Evolutionary conservation across 2,329 filamentous ascomycete species (phyloP).

Genomic region (Verticillium tricorpus): DNA sequence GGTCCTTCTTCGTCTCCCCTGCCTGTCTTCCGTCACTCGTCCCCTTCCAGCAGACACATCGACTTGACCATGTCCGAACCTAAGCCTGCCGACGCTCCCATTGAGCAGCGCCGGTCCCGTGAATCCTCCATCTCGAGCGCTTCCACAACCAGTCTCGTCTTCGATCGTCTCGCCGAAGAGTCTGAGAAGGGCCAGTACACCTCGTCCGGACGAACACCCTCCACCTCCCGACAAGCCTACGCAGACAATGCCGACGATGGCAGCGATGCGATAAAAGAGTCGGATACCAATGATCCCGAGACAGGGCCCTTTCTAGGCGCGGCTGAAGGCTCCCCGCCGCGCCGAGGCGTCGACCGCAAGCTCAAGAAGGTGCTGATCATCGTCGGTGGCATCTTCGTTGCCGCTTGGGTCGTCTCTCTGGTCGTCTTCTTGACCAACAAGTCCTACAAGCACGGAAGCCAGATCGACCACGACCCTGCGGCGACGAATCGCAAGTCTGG

Average conservation of each 20-base stretch:
- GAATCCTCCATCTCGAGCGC: slow-evolving; percentile 64
- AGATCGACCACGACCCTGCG: slow-evolving; percentile 62
- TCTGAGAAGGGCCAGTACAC: slow-evolving; percentile 24
- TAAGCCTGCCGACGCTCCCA: background rate
- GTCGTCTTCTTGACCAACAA: slow-evolving; percentile 62
- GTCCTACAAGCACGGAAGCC: slow-evolving; percentile 59
- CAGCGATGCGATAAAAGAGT: slow-evolving; percentile 35
- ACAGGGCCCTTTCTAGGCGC: slow-evolving; percentile 48
- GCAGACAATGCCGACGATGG: slow-evolving; percentile 38
- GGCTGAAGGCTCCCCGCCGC: slow-evolving; percentile 28
- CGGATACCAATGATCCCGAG: slow-evolving; percentile 41
- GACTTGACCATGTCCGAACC: background rate
- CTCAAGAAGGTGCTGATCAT: slow-evolving; percentile 61
- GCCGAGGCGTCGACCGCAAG: slow-evolving; percentile 59
- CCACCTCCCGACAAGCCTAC: slow-evolving; percentile 19
- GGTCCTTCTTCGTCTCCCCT: background rate
- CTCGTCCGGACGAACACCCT: slow-evolving; percentile 13
- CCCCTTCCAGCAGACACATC: background rate
- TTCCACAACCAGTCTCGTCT: slow-evolving; percentile 80
- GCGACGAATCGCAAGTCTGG: slow-evolving; percentile 61
- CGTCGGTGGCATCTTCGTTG: slow-evolving; percentile 53
- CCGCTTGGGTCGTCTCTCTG: slow-evolving; percentile 65
- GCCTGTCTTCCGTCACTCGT: background rate
- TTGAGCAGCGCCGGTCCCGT: slow-evolving; percentile 35
- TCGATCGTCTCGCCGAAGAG: slow-evolving; percentile 68